Conservation (phyloP, 441 rosid genomes). For the Aquilaria agallochum region DNA sequence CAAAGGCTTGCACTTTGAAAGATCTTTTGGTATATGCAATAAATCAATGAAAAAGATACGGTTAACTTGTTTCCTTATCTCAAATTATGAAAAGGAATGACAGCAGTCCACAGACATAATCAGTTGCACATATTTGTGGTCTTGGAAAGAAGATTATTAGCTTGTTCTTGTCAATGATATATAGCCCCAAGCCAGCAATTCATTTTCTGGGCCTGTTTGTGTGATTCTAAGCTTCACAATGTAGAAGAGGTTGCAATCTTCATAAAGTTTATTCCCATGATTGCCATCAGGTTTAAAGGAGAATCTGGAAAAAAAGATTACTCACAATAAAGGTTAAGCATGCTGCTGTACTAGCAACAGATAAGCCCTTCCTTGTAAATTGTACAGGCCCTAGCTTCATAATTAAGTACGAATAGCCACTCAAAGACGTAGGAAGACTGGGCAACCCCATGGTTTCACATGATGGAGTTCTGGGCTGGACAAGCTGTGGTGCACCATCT, state of each 20-base stretch:
- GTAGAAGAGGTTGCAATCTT: background rate
- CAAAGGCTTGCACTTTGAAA: conserved; percentile 93
- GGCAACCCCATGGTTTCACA: conserved; percentile 63
- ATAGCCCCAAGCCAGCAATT: background rate
- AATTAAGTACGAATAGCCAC: conserved; percentile 74
- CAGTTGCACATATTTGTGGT: background rate
- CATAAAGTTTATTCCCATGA: background rate
- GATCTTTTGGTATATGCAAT: conserved; percentile 42
- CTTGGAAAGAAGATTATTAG: conserved; percentile 5
- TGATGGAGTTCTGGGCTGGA: conserved; percentile 82
- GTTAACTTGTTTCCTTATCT: conserved; percentile 6
- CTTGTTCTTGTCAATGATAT: background rate
- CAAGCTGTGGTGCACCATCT: conserved; percentile 78
- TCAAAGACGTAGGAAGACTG: conserved; percentile 59
- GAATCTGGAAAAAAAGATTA: conserved; percentile 1
- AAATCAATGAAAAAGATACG: conserved; percentile 24
- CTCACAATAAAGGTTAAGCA: conserved; percentile 87
- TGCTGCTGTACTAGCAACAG: conserved; percentile 94
- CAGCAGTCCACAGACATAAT: background rate
- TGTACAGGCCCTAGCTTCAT: conserved; percentile 80
- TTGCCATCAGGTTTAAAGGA: background rate
- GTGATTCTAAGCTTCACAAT: background rate
- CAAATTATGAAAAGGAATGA: background rate
- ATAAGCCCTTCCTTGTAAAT: conserved; percentile 86
- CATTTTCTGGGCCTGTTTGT: background rate